Percentiles rank a stretch among this genome's conserved stretches.
These are phyloP conservation scores for Pseudocercospora macadamiae DNA, from an alignment of 2,329 filamentous ascomycete species.

Conservation along the genomic window DNA sequence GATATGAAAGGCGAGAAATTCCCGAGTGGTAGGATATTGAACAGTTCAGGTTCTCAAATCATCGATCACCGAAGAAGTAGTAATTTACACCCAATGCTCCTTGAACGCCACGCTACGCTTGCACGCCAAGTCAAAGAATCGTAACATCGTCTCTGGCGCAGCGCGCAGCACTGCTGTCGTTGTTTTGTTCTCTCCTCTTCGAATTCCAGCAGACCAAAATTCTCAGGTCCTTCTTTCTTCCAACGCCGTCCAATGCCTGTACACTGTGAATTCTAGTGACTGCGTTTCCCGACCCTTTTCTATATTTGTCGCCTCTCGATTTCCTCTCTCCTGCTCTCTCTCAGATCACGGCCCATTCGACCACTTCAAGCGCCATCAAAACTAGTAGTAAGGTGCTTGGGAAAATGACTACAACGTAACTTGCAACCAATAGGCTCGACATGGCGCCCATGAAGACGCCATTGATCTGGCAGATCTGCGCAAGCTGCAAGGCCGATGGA, in stretches of 20 bases:
- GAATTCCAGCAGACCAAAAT: background rate
- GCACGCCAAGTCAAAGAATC: background rate
- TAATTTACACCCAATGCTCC: background rate
- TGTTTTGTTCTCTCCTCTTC: background rate
- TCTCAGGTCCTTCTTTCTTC: background rate
- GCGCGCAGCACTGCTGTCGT: conserved; percentile 9
- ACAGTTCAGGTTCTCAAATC: background rate
- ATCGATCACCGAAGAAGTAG: background rate
- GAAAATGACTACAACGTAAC: conserved; percentile 93
- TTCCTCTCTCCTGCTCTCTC: background rate
- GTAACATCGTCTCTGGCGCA: conserved; percentile 7
- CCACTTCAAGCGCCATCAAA: conserved; percentile 86
- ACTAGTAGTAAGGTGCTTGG: conserved; percentile 90
- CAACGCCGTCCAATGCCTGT: background rate
- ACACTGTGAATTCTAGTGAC: background rate
- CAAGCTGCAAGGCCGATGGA: conserved; percentile 88
- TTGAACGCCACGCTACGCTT: conserved; percentile 7
- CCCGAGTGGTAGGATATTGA: no score
- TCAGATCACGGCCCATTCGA: conserved; percentile 72
- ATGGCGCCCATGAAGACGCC: conserved; percentile 94
- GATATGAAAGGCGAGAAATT: no score
- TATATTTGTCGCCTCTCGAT: background rate
- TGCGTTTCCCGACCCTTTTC: background rate
- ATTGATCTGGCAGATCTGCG: conserved; percentile 98
- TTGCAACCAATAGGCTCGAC: conserved; percentile 91